phyloP scores from a whole-genome alignment of 495 filamentous ascomycete genomes.

The Astrothelium subdiscretum region DNA sequence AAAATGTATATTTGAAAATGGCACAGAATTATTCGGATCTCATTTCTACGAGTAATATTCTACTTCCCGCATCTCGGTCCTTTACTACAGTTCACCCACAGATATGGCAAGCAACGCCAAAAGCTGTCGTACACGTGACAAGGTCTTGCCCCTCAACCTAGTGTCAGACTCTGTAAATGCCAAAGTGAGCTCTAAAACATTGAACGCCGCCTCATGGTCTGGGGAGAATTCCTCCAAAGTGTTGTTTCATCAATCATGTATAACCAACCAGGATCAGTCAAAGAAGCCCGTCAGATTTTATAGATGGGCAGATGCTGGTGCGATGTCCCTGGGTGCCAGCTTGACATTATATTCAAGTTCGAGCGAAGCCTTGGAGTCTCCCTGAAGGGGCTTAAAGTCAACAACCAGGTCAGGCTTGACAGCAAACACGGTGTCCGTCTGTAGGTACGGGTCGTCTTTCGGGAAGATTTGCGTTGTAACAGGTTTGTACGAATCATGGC shows the following conservation, averaged over 20 bases:
- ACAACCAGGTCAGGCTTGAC: constrained; percentile 56
- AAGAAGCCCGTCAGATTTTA: not conserved
- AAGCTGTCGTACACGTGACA: too few relatives aligned
- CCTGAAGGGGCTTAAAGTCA: constrained; percentile 44
- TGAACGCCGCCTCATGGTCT: not conserved
- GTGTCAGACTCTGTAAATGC: too few relatives aligned
- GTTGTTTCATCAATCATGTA: not conserved
- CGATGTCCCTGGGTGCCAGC: not conserved
- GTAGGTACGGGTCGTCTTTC: constrained; percentile 46
- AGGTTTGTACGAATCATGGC: constrained; percentile 31
- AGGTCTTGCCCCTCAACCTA: too few relatives aligned
- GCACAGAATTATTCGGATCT: too few relatives aligned
- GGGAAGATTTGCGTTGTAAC: constrained; percentile 56
- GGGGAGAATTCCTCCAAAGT: not conserved
- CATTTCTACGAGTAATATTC: too few relatives aligned
- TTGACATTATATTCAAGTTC: constrained; percentile 6
- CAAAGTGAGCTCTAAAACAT: not conserved
- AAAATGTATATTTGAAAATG: too few relatives aligned
- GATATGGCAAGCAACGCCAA: too few relatives aligned
- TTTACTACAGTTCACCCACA: too few relatives aligned
- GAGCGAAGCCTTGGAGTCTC: constrained; percentile 3
- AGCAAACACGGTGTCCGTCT: constrained; percentile 54
- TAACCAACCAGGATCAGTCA: not conserved
- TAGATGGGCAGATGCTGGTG: not conserved
- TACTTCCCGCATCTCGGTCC: too few relatives aligned